Evolutionary conservation across 108 stramenopile genomes (phyloP).

Genomic region (Craspedostauros australis): DNA sequence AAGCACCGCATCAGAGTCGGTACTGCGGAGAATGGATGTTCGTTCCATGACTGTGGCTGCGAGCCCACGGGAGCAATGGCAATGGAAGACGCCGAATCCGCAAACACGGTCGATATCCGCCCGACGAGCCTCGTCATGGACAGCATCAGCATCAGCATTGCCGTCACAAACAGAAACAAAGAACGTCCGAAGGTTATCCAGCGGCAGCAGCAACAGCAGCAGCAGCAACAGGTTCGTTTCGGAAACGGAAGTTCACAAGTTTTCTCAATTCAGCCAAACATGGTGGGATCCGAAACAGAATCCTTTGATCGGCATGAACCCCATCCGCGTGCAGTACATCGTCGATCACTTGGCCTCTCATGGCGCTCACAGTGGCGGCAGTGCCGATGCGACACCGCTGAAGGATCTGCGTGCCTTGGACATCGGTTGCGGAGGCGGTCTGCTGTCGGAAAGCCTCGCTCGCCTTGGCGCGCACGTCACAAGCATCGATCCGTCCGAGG

Average conservation of each 20-base stretch:
- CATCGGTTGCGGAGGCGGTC: constrained; percentile 92
- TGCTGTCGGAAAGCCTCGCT: constrained; percentile 82
- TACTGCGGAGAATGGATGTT: too few species aligned
- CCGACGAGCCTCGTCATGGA: not conserved
- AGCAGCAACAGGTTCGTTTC: constrained; percentile 15
- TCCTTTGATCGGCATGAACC: constrained; percentile 78
- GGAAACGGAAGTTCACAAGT: constrained; percentile 55
- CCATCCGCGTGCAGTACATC: constrained; percentile 65
- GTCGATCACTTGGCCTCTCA: constrained; percentile 17
- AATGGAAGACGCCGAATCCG: not conserved
- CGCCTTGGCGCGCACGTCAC: constrained; percentile 79
- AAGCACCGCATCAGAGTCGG: too few species aligned
- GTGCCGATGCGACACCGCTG: constrained; percentile 17
- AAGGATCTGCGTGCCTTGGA: constrained; percentile 48
- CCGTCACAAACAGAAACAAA: not conserved
- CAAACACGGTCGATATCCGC: not conserved
- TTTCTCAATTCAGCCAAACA: constrained; percentile 41
- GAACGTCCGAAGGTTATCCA: not conserved
- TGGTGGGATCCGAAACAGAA: constrained; percentile 79
- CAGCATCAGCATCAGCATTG: not conserved
- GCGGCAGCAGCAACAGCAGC: not conserved
- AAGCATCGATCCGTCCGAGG: constrained; percentile 73
- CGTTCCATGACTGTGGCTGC: too few species aligned
- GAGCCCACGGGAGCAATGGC: too few species aligned
- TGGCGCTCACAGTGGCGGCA: not conserved